Evolutionary conservation across 129 eudicot species (phyloP), one percentile per base, ranked within the genome.

Genomic region (Tagetes patula): DNA sequence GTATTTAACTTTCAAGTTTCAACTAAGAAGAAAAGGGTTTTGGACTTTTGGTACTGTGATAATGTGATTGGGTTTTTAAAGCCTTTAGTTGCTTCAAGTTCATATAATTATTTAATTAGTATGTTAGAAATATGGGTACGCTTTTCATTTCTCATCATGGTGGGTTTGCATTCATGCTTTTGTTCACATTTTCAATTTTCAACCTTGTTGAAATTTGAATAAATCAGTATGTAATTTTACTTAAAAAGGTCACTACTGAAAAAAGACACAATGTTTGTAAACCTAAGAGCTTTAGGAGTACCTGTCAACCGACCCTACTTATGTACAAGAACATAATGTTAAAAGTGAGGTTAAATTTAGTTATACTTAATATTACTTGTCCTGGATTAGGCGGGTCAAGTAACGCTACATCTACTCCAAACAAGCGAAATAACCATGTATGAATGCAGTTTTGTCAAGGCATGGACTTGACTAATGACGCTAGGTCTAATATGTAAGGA

Each of bases 51-150:
- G 27, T 20, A 43, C 6, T 43, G 48, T 52, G 27, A 1, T 2
- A 14, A 2, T 53, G 33, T 32, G 38, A 13, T 8, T 30, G 38
- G 63, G 38, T 56, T 56, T 55, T 31, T 30, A 2, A 56, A 31
- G 63, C 3, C 38, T 30, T 56, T 56, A 11, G 62, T 55, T 32
- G 63, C 33, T 32, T 56, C 63, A 56, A 56, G 63, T 56, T 56
- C 37, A 56, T 56, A 56, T 14, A 8, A 20, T 20, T 20, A 20
- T 20, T 20, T 20, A 20, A 20, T 20, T 56, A 56, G 63, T 12
- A 9, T 56, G 63, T 56, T 30, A 30, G 34, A 56, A 56, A 37
- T 3, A 56, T 55, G 62, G 34, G 37, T 55, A 8, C 30, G 2
- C 33, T 31, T 55, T 27, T 55, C 9, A 55, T 55, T 31, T 55